Evolutionary conservation across 2,329 filamentous ascomycete species (phyloP).

Genomic region (Colletotrichum sp.): DNA sequence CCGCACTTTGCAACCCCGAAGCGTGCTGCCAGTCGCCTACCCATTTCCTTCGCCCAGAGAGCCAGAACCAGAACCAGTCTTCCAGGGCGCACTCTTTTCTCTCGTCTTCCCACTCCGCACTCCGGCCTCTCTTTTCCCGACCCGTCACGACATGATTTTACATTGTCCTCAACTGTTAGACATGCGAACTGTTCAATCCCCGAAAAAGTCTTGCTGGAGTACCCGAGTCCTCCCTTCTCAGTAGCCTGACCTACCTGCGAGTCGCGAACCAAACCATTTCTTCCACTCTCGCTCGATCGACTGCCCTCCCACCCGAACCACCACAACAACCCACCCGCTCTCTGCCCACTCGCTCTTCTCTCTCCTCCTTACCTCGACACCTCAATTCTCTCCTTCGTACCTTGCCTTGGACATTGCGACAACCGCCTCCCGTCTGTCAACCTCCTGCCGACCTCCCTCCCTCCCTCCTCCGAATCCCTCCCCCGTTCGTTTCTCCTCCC

Average conservation of each 20-base stretch:
- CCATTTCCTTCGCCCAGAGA: constrained; percentile 14
- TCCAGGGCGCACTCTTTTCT: constrained; percentile 17
- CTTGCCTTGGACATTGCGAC: constrained; percentile 25
- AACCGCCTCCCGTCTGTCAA: constrained; percentile 35
- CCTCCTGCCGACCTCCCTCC: constrained; percentile 31
- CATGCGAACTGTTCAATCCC: constrained; percentile 22
- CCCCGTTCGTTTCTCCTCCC: background rate
- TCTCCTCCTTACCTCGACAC: constrained; percentile 22
- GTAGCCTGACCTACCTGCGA: constrained; percentile 13
- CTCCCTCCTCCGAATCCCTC: constrained; percentile 32
- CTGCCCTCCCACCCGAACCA: constrained; percentile 10
- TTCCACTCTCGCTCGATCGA: constrained; percentile 13
- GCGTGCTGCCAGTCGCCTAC: constrained; percentile 16
- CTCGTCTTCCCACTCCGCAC: constrained; percentile 17
- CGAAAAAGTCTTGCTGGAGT: constrained; percentile 16
- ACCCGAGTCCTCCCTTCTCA: constrained; percentile 19
- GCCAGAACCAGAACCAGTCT: constrained; percentile 1
- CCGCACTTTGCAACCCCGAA: constrained; percentile 15
- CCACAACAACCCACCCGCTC: constrained; percentile 21
- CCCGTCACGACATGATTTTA: constrained; percentile 21
- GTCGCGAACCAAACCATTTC: constrained; percentile 20
- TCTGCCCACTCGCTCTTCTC: constrained; percentile 21
- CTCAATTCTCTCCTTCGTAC: constrained; percentile 34
- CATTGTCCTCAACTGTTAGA: constrained; percentile 15
- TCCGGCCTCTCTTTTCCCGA: constrained; percentile 5